Evolutionary conservation across 2,329 filamentous ascomycete genomes (phyloP).

Genomic region (Dothiorella sarmentorum): DNA sequence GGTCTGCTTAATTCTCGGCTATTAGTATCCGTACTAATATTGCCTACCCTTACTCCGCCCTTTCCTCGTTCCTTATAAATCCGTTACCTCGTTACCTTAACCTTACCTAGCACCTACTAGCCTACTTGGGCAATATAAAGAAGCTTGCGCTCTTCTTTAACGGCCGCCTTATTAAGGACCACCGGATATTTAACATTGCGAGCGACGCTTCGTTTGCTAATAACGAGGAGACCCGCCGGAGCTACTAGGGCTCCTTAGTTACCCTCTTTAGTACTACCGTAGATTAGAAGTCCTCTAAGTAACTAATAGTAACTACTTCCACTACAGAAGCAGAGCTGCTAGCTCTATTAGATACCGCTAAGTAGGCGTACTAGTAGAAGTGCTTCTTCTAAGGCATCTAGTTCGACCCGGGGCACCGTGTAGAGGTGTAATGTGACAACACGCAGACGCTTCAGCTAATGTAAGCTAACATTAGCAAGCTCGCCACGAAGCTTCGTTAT

Average conservation of each 20-base stretch:
- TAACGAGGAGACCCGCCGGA: constrained; percentile 19
- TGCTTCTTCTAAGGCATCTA: constrained; percentile 21
- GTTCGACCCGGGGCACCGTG: constrained; percentile 11
- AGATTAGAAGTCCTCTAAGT: constrained; percentile 22
- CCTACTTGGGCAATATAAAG: constrained; percentile 19
- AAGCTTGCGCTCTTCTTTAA: constrained; percentile 14
- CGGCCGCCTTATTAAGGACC: constrained; percentile 14
- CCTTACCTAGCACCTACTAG: constrained; percentile 20
- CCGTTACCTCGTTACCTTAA: constrained; percentile 18
- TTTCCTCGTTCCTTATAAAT: constrained; percentile 22
- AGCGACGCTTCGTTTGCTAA: constrained; percentile 24
- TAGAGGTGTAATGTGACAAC: neutral
- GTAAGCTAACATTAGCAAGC: too few relatives aligned
- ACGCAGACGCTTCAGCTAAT: too few relatives aligned
- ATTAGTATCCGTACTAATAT: constrained; percentile 21
- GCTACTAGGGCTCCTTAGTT: constrained; percentile 27
- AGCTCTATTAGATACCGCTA: constrained; percentile 18
- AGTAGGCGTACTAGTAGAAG: constrained; percentile 17
- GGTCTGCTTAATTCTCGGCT: constrained; percentile 21
- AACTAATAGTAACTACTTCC: constrained; percentile 23
- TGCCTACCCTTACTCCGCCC: constrained; percentile 18
- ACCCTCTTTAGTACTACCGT: constrained; percentile 23
- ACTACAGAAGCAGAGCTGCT: constrained; percentile 25
- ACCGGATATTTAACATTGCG: constrained; percentile 12
- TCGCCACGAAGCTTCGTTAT: too few relatives aligned